Evolutionary conservation across 2,329 filamentous ascomycete species (phyloP).

Genomic region (Nakataea oryzae): DNA sequence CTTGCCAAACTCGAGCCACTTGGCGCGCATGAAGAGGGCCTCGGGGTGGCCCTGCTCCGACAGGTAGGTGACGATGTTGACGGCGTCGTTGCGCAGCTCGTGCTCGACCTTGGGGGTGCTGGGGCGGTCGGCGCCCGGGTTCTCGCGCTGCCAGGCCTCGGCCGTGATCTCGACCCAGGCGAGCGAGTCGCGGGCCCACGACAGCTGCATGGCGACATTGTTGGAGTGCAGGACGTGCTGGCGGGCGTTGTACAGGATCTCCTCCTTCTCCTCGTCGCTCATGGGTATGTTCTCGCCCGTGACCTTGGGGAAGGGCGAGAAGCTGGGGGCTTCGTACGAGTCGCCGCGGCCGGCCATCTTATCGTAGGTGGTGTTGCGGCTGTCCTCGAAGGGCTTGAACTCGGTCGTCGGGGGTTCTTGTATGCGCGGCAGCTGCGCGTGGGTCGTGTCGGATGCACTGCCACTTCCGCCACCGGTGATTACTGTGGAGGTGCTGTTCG

Average conservation of each 20-base stretch:
- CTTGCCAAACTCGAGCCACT: conserved; percentile 97
- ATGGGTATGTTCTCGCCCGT: conserved; percentile 82
- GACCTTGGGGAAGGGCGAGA: conserved; percentile 86
- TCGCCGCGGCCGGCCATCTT: conserved; percentile 27
- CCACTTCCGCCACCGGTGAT: conserved; percentile 6
- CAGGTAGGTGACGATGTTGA: conserved; percentile 85
- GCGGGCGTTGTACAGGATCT: conserved; percentile 75
- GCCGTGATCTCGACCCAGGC: conserved; percentile 78
- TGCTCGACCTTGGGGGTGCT: conserved; percentile 81
- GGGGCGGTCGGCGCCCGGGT: conserved; percentile 42
- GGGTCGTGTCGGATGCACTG: conserved; percentile 13
- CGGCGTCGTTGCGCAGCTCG: conserved; percentile 74
- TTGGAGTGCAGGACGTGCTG: conserved; percentile 81
- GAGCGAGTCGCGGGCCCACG: conserved; percentile 90
- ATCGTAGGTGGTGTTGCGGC: conserved; percentile 20
- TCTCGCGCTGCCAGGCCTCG: conserved; percentile 63
- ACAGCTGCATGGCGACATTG: conserved; percentile 91
- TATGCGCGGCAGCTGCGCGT: conserved; percentile 8
- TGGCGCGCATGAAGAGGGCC: conserved; percentile 86
- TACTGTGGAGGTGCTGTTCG: conserved; percentile 14
- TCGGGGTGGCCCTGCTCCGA: conserved; percentile 88
- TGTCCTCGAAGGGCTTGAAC: conserved; percentile 32
- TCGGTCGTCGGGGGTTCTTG: conserved; percentile 10
- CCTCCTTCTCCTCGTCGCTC: conserved; percentile 88
- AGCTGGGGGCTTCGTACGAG: conserved; percentile 54